Conservation (phyloP, 495 filamentous ascomycete species). For the Platismatia glauca region DNA sequence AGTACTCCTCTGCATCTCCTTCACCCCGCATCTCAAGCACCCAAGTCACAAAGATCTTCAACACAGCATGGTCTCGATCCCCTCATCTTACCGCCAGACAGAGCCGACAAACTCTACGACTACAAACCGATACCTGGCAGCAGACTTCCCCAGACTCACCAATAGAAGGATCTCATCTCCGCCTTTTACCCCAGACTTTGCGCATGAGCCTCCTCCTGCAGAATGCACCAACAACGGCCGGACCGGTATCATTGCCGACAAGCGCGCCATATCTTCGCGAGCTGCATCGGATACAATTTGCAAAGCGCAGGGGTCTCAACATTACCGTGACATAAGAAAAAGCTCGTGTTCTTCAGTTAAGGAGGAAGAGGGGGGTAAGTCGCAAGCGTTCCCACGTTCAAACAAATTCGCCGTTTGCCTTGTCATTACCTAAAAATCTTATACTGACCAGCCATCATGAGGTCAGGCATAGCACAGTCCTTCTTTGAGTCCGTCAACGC, state of each 20-base stretch:
- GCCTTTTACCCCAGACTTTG: conserved; percentile 23
- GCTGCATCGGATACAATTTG: conserved; percentile 1
- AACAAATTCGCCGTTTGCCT: background rate
- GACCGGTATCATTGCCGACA: conserved; percentile 23
- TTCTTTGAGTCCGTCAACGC: conserved; percentile 60
- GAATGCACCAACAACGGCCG: conserved; percentile 18
- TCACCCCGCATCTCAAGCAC: conserved; percentile 6
- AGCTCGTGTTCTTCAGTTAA: conserved; percentile 21
- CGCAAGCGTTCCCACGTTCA: conserved; percentile 1
- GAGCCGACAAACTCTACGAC: conserved; percentile 15
- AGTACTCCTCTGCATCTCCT: background rate
- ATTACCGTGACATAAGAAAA: conserved; percentile 17
- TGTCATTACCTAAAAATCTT: conserved; percentile 17
- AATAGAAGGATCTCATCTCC: conserved; percentile 20
- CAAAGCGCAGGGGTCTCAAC: conserved; percentile 10
- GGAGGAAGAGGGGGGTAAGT: conserved; percentile 24
- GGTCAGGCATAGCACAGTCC: conserved; percentile 54
- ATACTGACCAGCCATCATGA: conserved; percentile 22
- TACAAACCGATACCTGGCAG: conserved; percentile 21
- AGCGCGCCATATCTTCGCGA: conserved; percentile 21
- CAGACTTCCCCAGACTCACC: conserved; percentile 26
- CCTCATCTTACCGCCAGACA: conserved; percentile 20
- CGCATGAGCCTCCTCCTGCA: conserved; percentile 22
- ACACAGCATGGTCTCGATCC: conserved; percentile 17
- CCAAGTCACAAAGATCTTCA: conserved; percentile 6